A percentile compares a stretch with the other conserved stretches of the same genome.
Evolutionary conservation across 2,329 filamentous ascomycete genomes (phyloP).

Genomic region (Fusarium nygamai): DNA sequence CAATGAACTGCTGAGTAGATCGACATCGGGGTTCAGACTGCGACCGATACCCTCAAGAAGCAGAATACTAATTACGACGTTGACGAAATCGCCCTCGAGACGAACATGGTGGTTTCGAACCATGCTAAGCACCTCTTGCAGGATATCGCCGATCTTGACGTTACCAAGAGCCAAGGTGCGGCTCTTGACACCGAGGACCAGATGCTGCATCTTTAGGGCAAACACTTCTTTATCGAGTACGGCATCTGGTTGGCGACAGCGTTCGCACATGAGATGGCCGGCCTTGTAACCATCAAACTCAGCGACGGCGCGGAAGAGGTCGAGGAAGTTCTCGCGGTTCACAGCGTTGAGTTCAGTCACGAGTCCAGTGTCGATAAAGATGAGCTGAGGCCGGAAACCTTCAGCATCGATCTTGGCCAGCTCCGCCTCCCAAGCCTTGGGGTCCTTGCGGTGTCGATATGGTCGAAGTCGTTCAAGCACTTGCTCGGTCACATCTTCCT

Average conservation of each 20-base stretch:
- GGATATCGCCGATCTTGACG: conserved; percentile 94
- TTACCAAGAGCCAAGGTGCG: conserved; percentile 91
- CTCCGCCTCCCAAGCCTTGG: conserved; percentile 76
- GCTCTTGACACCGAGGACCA: conserved; percentile 90
- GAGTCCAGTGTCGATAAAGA: conserved; percentile 96
- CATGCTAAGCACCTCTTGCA: conserved; percentile 91
- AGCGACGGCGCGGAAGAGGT: conserved; percentile 93
- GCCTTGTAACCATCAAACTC: conserved; percentile 98
- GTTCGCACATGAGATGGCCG: conserved; percentile 93
- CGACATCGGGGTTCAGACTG: conserved; percentile 84
- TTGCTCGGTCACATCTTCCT: conserved; percentile 84
- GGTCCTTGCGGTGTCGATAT: conserved; percentile 69
- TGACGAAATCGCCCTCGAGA: conserved; percentile 97
- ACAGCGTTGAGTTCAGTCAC: conserved; percentile 90
- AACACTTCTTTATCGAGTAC: conserved; percentile 92
- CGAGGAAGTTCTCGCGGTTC: conserved; percentile 91
- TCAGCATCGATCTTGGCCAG: conserved; percentile 82
- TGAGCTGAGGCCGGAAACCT: conserved; percentile 90
- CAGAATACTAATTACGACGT: conserved; percentile 94
- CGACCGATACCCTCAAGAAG: conserved; percentile 94
- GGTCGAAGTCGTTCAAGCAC: conserved; percentile 84
- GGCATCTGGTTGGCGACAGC: conserved; percentile 89
- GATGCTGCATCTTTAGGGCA: conserved; percentile 94
- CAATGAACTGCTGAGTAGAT: conserved; percentile 85
- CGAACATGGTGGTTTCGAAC: conserved; percentile 92